Evolutionary conservation across 2,329 filamentous ascomycete genomes (phyloP).

Genomic region (Fusarium piperis): DNA sequence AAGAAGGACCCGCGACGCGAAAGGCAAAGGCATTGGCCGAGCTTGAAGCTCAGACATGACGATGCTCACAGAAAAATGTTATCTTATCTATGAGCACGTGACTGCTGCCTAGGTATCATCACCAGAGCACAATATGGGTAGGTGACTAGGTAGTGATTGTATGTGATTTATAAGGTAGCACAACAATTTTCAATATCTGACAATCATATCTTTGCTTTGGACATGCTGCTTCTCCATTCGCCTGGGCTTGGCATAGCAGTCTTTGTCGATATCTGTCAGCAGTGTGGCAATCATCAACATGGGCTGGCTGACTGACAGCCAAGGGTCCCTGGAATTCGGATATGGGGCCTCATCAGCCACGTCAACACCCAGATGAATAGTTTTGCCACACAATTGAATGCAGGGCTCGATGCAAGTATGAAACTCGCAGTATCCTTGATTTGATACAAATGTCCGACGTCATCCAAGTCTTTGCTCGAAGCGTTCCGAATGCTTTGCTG

Average conservation of each 20-base stretch:
- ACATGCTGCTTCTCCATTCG: neutral
- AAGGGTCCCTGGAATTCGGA: neutral
- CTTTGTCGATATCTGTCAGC: neutral
- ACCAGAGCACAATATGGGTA: neutral
- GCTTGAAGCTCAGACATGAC: constrained; percentile 33
- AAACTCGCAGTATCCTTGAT: neutral
- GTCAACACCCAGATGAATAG: constrained; percentile 9
- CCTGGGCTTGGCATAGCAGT: neutral
- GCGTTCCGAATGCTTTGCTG: neutral
- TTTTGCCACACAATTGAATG: constrained; percentile 10
- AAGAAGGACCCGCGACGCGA: constrained; percentile 23
- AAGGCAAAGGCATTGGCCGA: constrained; percentile 6
- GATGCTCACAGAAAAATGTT: constrained; percentile 22
- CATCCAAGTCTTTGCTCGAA: constrained; percentile 1
- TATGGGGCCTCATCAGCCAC: constrained; percentile 8
- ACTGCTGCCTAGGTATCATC: constrained; percentile 2
- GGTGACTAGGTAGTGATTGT: neutral
- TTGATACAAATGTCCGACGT: neutral
- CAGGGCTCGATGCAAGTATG: neutral
- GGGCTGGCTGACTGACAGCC: neutral
- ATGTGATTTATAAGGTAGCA: neutral
- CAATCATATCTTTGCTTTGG: neutral
- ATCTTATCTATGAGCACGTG: constrained; percentile 49
- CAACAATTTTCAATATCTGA: neutral
- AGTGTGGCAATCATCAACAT: neutral